Conservation (phyloP, 2,329 filamentous ascomycete genomes). For the Aureobasidium subglaciale region DNA sequence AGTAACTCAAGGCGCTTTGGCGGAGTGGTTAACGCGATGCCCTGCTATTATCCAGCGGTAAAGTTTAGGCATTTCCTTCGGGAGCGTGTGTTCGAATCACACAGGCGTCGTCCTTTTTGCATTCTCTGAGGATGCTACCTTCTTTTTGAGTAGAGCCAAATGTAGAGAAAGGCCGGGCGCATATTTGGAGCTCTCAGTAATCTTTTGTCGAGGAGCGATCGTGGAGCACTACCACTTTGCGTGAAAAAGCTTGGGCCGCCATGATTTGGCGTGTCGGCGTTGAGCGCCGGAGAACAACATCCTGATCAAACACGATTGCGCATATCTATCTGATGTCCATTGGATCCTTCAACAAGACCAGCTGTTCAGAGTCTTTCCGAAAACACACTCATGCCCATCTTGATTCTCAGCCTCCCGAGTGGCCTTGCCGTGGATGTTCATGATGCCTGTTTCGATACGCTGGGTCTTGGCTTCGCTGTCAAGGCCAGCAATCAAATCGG, state of each 20-base stretch:
- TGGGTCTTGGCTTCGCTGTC: too few relatives aligned
- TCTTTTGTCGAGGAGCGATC: not conserved
- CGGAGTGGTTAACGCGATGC: slow-evolving; percentile 18
- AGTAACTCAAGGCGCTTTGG: slow-evolving; percentile 8
- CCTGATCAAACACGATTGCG: not conserved
- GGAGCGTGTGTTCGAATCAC: slow-evolving; percentile 39
- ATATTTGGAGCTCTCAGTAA: not conserved
- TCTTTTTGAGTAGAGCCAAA: not conserved
- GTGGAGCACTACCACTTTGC: not conserved
- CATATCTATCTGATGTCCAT: too few relatives aligned
- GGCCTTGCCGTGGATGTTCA: too few relatives aligned
- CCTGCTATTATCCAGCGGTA: too few relatives aligned
- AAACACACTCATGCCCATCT: too few relatives aligned
- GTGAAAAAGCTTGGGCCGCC: not conserved
- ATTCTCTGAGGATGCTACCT: not conserved
- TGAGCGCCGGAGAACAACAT: too few relatives aligned
- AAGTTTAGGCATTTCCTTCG: slow-evolving; percentile 36
- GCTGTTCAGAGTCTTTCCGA: too few relatives aligned
- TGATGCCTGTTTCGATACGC: too few relatives aligned
- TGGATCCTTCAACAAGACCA: too few relatives aligned
- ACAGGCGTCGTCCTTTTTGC: slow-evolving; percentile 25
- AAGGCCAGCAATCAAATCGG: too few relatives aligned
- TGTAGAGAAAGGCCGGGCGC: not conserved
- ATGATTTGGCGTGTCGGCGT: too few relatives aligned
- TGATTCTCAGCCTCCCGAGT: too few relatives aligned